Conservation (phyloP, 371 early-diverging fungal species). For the Mortierella sp. region DNA sequence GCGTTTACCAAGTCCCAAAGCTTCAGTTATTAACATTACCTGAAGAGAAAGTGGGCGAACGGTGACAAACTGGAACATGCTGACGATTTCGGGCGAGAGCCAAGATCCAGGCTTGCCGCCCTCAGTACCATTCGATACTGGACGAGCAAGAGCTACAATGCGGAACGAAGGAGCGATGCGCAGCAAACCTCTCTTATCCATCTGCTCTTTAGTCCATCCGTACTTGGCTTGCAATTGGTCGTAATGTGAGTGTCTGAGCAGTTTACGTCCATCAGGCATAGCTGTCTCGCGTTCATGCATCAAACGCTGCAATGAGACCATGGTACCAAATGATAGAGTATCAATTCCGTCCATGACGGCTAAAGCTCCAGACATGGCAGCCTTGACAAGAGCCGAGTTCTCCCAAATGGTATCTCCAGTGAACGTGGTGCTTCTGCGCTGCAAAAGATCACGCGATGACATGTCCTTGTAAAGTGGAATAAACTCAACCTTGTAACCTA, state of each 20-base stretch:
- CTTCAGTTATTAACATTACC: background rate
- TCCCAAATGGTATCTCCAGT: slow-evolving; percentile 85
- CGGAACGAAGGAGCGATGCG: slow-evolving; percentile 84
- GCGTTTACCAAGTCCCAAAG: background rate
- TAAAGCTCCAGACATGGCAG: slow-evolving; percentile 79
- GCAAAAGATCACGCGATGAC: slow-evolving; percentile 89
- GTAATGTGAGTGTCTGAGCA: slow-evolving; percentile 71
- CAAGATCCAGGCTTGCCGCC: slow-evolving; percentile 70
- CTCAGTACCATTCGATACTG: slow-evolving; percentile 61
- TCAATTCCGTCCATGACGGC: slow-evolving; percentile 86
- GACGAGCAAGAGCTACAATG: slow-evolving; percentile 79
- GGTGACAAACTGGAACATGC: slow-evolving; percentile 83
- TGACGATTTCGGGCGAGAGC: slow-evolving; percentile 79
- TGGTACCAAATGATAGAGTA: slow-evolving; percentile 77
- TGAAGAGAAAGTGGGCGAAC: slow-evolving; percentile 71
- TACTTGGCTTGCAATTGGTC: slow-evolving; percentile 65
- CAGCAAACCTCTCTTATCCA: slow-evolving; percentile 65
- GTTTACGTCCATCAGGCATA: slow-evolving; percentile 79
- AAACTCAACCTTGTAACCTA: slow-evolving; percentile 79
- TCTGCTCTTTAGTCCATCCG: slow-evolving; percentile 61
- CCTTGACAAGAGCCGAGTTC: slow-evolving; percentile 80
- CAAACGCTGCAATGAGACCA: slow-evolving; percentile 78
- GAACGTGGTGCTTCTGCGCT: slow-evolving; percentile 79
- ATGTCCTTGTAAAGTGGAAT: slow-evolving; percentile 87
- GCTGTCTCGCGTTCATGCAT: slow-evolving; percentile 79